A percentile compares a stretch with the other conserved stretches of the same genome.
Evolutionary conservation across 768 basidiomycete species (phyloP).

Genomic region (Boletus vinaceobasis): DNA sequence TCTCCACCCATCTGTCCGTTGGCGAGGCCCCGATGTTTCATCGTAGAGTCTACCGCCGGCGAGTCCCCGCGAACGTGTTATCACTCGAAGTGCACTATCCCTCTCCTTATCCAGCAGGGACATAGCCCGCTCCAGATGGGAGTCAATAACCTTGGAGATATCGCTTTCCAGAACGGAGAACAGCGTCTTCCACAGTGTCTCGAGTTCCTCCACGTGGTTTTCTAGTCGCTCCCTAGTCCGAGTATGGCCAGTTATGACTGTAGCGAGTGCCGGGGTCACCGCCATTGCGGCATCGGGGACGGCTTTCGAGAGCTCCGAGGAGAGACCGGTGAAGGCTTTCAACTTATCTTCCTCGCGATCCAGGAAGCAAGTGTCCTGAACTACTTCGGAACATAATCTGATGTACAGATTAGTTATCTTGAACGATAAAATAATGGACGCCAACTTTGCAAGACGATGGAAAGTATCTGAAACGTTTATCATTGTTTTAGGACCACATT

Average conservation of each 20-base stretch:
- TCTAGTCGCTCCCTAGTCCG: constrained; percentile 43
- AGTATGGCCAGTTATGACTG: constrained; percentile 41
- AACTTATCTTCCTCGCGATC: constrained; percentile 46
- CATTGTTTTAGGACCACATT: constrained; percentile 3
- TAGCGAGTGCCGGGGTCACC: constrained; percentile 45
- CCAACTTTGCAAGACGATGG: constrained; percentile 37
- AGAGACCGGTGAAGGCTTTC: constrained; percentile 48
- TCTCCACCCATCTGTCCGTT: constrained; percentile 11
- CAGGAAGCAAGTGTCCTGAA: constrained; percentile 41
- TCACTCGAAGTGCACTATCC: constrained; percentile 20
- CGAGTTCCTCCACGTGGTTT: constrained; percentile 38
- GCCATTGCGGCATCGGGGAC: constrained; percentile 40
- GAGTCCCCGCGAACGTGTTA: constrained; percentile 19
- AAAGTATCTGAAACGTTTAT: constrained; percentile 32
- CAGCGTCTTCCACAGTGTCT: constrained; percentile 44
- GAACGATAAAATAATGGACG: constrained; percentile 6
- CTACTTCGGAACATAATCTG: constrained; percentile 46
- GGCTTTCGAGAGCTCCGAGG: constrained; percentile 44
- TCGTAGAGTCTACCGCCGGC: constrained; percentile 1
- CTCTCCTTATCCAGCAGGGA: constrained; percentile 32
- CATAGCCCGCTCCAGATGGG: constrained; percentile 32
- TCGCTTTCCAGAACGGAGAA: constrained; percentile 42
- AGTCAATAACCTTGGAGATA: constrained; percentile 37
- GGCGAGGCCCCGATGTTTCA: constrained; percentile 8
- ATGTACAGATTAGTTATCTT: constrained; percentile 9